These are phyloP conservation scores for Stentor roeselii DNA, from an alignment of 73 alveolate genomes.

Conservation along the genomic window DNA sequence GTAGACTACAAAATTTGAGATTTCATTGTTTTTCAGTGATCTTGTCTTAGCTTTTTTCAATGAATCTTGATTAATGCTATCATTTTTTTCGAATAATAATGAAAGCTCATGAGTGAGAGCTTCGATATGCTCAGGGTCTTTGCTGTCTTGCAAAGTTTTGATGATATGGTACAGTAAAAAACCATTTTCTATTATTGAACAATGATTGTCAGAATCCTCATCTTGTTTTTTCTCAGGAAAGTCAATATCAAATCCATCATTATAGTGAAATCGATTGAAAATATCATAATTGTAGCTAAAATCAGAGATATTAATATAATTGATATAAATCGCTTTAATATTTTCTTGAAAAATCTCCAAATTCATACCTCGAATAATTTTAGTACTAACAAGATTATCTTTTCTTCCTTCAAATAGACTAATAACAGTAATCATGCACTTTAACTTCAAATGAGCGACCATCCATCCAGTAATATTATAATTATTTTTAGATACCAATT, in stretches of 20 bases:
- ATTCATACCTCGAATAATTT: constrained; percentile 47
- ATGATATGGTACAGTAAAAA: constrained; percentile 38
- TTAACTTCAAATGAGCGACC: constrained; percentile 53
- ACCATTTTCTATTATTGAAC: constrained; percentile 53
- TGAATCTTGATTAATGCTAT: not conserved
- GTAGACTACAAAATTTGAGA: not conserved
- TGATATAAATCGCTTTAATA: constrained; percentile 36
- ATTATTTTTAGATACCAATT: constrained; percentile 34
- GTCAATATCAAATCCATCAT: not conserved
- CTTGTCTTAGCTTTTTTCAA: not conserved
- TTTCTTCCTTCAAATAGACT: constrained; percentile 50
- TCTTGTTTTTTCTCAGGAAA: constrained; percentile 30
- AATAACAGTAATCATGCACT: constrained; percentile 47
- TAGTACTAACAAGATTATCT: constrained; percentile 41
- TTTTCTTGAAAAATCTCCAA: constrained; percentile 51
- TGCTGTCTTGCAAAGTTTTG: constrained; percentile 40
- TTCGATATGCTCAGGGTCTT: constrained; percentile 38
- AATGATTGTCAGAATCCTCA: constrained; percentile 19
- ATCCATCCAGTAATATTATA: constrained; percentile 40
- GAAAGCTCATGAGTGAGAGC: constrained; percentile 28
- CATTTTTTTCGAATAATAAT: constrained; percentile 28
- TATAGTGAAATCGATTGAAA: constrained; percentile 32
- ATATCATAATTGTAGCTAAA: constrained; percentile 31
- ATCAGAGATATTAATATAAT: constrained; percentile 28
- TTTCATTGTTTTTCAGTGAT: not conserved